phyloP scores from a whole-genome alignment of 805 yeast genomes.

The Cyberlindnera saturnus region DNA sequence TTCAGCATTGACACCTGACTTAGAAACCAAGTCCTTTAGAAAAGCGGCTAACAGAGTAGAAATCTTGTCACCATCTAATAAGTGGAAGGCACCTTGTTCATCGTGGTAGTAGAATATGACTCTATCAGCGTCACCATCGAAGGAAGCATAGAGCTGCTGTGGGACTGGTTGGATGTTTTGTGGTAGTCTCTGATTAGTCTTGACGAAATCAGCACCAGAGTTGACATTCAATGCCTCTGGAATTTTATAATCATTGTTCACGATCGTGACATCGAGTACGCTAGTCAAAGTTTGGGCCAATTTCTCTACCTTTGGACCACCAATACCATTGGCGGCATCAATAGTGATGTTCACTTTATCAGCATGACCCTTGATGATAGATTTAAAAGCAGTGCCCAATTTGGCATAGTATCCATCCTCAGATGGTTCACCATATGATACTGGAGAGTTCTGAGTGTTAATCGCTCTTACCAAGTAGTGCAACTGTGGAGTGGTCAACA shows the following conservation, averaged over 20 bases:
- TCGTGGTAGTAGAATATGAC: slow-evolving; percentile 70
- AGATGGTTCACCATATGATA: slow-evolving; percentile 51
- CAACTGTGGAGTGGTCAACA: slow-evolving; percentile 89
- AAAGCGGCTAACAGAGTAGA: slow-evolving; percentile 76
- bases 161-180: slow-evolving; percentile 42
- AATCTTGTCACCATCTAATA: slow-evolving; percentile 91
- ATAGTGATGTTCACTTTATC: slow-evolving; percentile 46
- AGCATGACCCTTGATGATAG: slow-evolving; percentile 29
- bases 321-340: slow-evolving; percentile 97
- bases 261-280: slow-evolving; percentile 37
- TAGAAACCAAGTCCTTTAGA: slow-evolving; percentile 46
- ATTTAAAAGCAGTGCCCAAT: slow-evolving; percentile 46
- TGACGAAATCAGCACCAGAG: slow-evolving; percentile 96
- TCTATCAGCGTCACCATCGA: slow-evolving; percentile 97
- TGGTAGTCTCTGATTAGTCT: slow-evolving; percentile 81
- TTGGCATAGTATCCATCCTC: slow-evolving; percentile 69
- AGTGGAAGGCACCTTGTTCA: slow-evolving; percentile 33
- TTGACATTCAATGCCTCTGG: slow-evolving; percentile 62
- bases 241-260: slow-evolving; percentile 47
- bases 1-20: slow-evolving; percentile 32
- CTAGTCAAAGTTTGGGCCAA: slow-evolving; percentile 40
- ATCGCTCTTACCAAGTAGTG: slow-evolving; percentile 76
- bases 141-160: slow-evolving; percentile 62
- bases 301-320: slow-evolving; percentile 64
- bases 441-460: slow-evolving; percentile 44